Evolutionary conservation across 495 filamentous ascomycete species (phyloP).

Genomic region (Tricharina praecox): DNA sequence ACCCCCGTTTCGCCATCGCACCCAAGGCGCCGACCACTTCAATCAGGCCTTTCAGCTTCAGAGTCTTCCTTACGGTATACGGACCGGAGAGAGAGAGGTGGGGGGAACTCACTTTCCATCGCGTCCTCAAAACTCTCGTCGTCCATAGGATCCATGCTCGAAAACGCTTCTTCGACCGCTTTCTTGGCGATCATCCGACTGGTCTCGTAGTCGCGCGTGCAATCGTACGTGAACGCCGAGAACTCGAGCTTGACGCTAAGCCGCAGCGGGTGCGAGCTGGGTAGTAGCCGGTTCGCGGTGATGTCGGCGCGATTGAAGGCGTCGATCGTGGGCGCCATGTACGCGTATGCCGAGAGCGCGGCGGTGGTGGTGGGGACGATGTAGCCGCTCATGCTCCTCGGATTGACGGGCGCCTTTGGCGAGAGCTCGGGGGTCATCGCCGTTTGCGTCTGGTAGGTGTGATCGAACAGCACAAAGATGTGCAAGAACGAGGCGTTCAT

Average conservation of each 20-base stretch:
- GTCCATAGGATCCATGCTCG: slow-evolving; percentile 75
- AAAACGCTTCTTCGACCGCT: slow-evolving; percentile 80
- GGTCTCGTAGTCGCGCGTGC: slow-evolving; percentile 59
- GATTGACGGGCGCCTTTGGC: slow-evolving; percentile 17
- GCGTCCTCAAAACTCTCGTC: slow-evolving; percentile 43
- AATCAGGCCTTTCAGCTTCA: no score
- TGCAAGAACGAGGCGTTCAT: slow-evolving; percentile 88
- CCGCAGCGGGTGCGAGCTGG: slow-evolving; percentile 77
- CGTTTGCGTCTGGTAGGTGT: slow-evolving; percentile 31
- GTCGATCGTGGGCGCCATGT: slow-evolving; percentile 59
- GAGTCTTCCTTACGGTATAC: no score
- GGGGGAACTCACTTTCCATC: slow-evolving; percentile 22
- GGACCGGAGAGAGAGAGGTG: no score
- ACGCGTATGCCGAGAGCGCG: slow-evolving; percentile 32
- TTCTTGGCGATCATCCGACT: slow-evolving; percentile 60
- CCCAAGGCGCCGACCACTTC: slow-evolving; percentile 32
- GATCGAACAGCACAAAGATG: slow-evolving; percentile 92
- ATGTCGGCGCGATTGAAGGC: slow-evolving; percentile 63
- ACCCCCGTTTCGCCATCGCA: slow-evolving; percentile 30
- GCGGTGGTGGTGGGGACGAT: slow-evolving; percentile 6
- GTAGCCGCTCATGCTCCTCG: background rate
- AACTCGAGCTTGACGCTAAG: slow-evolving; percentile 86
- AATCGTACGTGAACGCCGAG: slow-evolving; percentile 89
- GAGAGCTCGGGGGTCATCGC: slow-evolving; percentile 29
- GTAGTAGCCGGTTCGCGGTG: slow-evolving; percentile 57